Conservation (phyloP, 2,329 filamentous ascomycete genomes). For the Colletotrichum scovillei region DNA sequence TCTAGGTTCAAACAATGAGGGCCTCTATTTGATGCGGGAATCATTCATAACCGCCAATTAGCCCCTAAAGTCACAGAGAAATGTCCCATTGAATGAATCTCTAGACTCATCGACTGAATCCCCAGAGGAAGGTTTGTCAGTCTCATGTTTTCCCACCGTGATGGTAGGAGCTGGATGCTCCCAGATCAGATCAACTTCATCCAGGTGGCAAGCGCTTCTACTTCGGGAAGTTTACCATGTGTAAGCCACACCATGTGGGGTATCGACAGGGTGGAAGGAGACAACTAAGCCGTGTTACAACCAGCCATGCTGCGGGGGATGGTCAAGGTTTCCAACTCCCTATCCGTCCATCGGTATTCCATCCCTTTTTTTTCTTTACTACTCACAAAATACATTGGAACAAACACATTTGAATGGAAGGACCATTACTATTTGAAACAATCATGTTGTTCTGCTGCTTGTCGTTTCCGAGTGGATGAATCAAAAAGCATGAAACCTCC, state of each 20-base stretch:
- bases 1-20: background rate
- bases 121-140: background rate
- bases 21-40: background rate
- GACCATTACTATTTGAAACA: background rate
- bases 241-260: background rate
- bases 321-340: background rate
- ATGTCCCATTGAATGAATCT: background rate
- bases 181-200: background rate
- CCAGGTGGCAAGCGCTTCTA: slow-evolving; percentile 2
- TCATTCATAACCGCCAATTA: background rate
- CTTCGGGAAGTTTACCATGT: slow-evolving; percentile 1
- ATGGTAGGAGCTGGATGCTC: background rate
- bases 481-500: background rate
- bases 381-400: background rate
- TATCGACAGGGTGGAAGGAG: background rate
- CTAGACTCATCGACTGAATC: background rate
- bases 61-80: background rate
- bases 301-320: background rate
- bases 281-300: background rate
- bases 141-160: background rate
- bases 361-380: background rate
- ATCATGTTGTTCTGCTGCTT: background rate
- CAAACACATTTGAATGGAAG: background rate
- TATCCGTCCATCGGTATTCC: background rate
- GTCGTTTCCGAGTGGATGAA: background rate